phyloP scores from a whole-genome alignment of 495 filamentous ascomycete species.

The Penicillium subrubescens region DNA sequence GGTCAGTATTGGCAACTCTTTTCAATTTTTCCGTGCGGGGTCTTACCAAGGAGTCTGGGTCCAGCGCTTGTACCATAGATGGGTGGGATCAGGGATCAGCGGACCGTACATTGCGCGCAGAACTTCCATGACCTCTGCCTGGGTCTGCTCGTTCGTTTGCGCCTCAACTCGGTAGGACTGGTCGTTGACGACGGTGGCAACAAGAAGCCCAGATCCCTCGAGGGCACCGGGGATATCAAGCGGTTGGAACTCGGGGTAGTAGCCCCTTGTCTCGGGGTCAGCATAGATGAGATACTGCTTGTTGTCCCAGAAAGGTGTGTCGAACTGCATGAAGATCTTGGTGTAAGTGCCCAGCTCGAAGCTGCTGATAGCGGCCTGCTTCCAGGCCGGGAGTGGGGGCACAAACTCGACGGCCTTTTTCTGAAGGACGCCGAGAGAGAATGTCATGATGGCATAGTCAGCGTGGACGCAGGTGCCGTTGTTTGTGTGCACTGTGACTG shows the following conservation, averaged over 20 bases:
- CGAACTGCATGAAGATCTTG: slow-evolving; percentile 78
- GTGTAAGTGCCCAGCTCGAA: slow-evolving; percentile 79
- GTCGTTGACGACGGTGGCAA: slow-evolving; percentile 57
- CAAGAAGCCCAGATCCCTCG: no score
- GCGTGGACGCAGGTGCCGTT: slow-evolving; percentile 64
- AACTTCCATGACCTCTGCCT: slow-evolving; percentile 62
- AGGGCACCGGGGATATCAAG: slow-evolving; percentile 53
- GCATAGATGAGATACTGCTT: slow-evolving; percentile 75
- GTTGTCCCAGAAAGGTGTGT: slow-evolving; percentile 69
- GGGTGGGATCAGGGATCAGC: slow-evolving; percentile 60
- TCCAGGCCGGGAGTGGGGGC: slow-evolving; percentile 67
- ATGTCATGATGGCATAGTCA: slow-evolving; percentile 59
- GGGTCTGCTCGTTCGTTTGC: slow-evolving; percentile 63
- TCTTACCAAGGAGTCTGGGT: no score
- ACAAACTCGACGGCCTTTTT: slow-evolving; percentile 62
- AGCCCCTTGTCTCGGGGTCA: slow-evolving; percentile 61
- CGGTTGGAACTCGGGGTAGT: slow-evolving; percentile 73
- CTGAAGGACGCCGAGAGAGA: slow-evolving; percentile 72
- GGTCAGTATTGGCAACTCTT: no score
- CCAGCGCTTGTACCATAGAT: no score
- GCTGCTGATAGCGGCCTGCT: slow-evolving; percentile 63
- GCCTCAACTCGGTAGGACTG: slow-evolving; percentile 64
- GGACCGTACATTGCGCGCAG: slow-evolving; percentile 66
- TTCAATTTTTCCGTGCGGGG: no score
- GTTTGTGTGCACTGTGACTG: slow-evolving; percentile 59